These are phyloP conservation scores for Daldinia sp. DNA, from an alignment of 2,329 filamentous ascomycete species.

Conservation along the genomic window DNA sequence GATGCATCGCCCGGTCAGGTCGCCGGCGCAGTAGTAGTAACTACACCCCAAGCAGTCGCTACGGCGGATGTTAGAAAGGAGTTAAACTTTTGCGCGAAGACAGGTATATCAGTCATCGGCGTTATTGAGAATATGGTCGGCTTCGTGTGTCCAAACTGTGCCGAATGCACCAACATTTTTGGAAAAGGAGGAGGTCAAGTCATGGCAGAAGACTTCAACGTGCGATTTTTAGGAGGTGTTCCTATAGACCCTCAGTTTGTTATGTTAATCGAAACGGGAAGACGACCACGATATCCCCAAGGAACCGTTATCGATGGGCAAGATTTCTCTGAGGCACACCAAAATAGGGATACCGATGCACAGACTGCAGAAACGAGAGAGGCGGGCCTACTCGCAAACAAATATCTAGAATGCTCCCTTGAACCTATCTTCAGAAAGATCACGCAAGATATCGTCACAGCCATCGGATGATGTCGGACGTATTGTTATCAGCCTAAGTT, in stretches of 20 bases:
- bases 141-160: conserved; percentile 83
- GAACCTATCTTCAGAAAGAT: conserved; percentile 76
- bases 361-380: conserved; percentile 53
- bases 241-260: conserved; percentile 96
- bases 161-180: conserved; percentile 93
- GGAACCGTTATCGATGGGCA: conserved; percentile 73
- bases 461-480: conserved; percentile 48
- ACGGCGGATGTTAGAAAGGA: conserved; percentile 96
- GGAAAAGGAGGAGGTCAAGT: conserved; percentile 88
- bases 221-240: conserved; percentile 86
- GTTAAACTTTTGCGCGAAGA: conserved; percentile 92
- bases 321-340: conserved; percentile 60
- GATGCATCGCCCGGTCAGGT: conserved; percentile 75
- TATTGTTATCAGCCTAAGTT: conserved; percentile 48
- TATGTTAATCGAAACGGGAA: conserved; percentile 81
- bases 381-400: conserved; percentile 69
- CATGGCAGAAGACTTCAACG: conserved; percentile 88
- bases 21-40: conserved; percentile 91
- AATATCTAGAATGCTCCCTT: conserved; percentile 79
- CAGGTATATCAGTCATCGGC: conserved; percentile 81
- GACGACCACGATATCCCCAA: conserved; percentile 73
- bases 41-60: conserved; percentile 93
- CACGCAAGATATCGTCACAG: conserved; percentile 63
- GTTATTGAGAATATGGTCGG: conserved; percentile 98
- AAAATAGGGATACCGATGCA: conserved; percentile 45